phyloP scores from a whole-genome alignment of 139 green algal species.

The Raphidocelis subcapitata region DNA sequence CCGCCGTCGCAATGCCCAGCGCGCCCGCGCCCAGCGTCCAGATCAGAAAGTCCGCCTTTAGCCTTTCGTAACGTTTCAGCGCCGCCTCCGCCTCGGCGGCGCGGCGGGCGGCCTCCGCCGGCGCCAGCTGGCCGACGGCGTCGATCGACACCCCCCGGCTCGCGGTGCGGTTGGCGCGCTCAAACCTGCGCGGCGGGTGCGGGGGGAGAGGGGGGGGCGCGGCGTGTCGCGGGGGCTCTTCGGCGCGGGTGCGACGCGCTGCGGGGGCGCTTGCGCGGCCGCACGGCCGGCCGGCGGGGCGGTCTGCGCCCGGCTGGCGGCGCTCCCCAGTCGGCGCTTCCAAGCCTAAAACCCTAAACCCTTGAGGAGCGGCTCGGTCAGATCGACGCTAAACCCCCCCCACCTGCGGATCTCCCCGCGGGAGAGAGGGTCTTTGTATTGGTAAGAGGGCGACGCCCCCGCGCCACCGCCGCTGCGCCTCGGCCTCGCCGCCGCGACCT shows the following conservation, averaged over 20 bases:
- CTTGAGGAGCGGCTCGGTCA: too few relatives aligned
- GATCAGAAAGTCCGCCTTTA: slow-evolving; percentile 65
- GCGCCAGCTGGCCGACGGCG: not conserved
- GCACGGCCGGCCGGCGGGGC: too few relatives aligned
- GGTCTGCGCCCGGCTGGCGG: too few relatives aligned
- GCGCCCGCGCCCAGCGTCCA: slow-evolving; percentile 56
- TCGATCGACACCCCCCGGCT: not conserved
- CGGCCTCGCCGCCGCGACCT: too few relatives aligned
- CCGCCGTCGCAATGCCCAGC: slow-evolving; percentile 38
- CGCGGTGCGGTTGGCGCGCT: not conserved
- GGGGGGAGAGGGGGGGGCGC: not conserved
- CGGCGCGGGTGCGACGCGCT: too few relatives aligned
- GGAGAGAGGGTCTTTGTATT: slow-evolving; percentile 25
- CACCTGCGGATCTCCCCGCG: slow-evolving; percentile 17
- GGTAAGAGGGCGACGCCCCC: slow-evolving; percentile 21
- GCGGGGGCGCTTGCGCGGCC: too few relatives aligned
- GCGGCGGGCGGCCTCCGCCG: slow-evolving; percentile 22
- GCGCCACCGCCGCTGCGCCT: too few relatives aligned
- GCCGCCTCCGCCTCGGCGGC: slow-evolving; percentile 31
- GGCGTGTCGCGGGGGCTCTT: too few relatives aligned
- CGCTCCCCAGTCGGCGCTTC: too few relatives aligned
- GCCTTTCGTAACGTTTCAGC: slow-evolving; percentile 52
- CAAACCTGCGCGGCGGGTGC: slow-evolving; percentile 14
- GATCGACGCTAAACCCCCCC: not conserved
- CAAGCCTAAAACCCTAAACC: too few relatives aligned